Evolutionary conservation across 148 eudicot genomes (phyloP).

Genomic region (Rheum nobile): DNA sequence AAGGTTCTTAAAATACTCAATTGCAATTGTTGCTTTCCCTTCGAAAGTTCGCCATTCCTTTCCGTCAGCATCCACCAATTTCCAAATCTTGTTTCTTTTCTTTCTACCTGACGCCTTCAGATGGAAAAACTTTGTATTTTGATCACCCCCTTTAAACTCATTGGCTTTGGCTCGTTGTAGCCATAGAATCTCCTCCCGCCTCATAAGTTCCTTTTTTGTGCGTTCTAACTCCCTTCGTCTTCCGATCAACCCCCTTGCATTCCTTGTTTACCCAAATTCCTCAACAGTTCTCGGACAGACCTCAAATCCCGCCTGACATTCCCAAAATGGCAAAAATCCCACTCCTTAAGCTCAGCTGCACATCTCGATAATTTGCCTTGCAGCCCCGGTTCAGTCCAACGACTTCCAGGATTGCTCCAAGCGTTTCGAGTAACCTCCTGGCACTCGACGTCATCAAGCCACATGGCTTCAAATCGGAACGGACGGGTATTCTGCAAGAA

Average conservation of each 20-base stretch:
- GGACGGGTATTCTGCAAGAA: background rate
- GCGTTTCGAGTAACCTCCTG: background rate
- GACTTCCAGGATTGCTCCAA: background rate
- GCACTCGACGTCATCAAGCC: background rate
- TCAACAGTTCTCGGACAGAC: background rate
- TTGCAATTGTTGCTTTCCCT: background rate
- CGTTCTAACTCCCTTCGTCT: background rate
- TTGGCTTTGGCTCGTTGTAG: background rate
- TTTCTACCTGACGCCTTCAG: background rate
- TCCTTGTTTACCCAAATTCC: background rate
- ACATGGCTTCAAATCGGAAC: background rate
- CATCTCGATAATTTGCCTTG: background rate
- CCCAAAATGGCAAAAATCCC: background rate
- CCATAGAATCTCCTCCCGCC: background rate
- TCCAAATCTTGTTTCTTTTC: background rate
- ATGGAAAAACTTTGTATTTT: background rate
- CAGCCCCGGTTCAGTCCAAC: background rate
- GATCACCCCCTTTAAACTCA: background rate
- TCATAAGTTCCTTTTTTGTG: background rate
- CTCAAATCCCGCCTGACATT: background rate
- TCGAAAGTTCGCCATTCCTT: background rate
- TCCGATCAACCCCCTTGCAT: background rate
- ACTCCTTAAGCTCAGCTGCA: background rate
- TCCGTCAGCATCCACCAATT: background rate
- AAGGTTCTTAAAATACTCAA: too few relatives aligned